Conservation (phyloP, 2,329 filamentous ascomycete species). For the Fusarium equiseti region DNA sequence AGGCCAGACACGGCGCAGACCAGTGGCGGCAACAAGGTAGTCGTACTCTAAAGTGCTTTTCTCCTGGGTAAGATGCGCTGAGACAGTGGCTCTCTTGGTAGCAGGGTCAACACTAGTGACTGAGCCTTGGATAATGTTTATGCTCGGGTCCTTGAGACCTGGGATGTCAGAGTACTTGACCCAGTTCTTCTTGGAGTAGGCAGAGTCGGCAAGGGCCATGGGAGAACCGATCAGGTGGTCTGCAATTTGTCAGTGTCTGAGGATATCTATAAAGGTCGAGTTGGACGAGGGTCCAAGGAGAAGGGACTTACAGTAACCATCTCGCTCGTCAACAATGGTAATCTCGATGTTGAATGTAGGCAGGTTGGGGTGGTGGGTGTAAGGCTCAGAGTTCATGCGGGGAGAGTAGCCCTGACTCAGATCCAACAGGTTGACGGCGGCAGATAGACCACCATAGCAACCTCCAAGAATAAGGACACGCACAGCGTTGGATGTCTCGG, state of each 20-base stretch:
- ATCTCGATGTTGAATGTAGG: constrained; percentile 72
- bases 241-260: constrained; percentile 50
- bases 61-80: constrained; percentile 60
- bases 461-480: constrained; percentile 76
- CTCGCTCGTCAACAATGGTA: constrained; percentile 81
- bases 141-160: constrained; percentile 70
- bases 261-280: not conserved
- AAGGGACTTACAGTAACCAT: constrained; percentile 78
- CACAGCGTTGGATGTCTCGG: constrained; percentile 53
- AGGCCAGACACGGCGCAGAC: constrained; percentile 77
- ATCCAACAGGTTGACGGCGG: constrained; percentile 75
- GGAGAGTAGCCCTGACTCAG: constrained; percentile 68
- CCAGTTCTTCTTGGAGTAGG: constrained; percentile 77
- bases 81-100: constrained; percentile 69
- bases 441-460: constrained; percentile 77
- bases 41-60: constrained; percentile 70
- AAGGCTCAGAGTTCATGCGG: constrained; percentile 57
- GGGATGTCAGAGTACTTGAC: constrained; percentile 75
- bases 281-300: not conserved
- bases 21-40: constrained; percentile 79
- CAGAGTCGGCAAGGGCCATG: constrained; percentile 73
- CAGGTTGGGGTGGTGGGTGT: constrained; percentile 56
- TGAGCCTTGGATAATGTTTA: constrained; percentile 75
- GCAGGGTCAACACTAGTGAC: constrained; percentile 70
- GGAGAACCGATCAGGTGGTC: constrained; percentile 83